Evolutionary conservation across 2,329 filamentous ascomycete genomes (phyloP), one percentile per base, ranked within the genome.

Genomic region (Pseudogymnoascus sp.): DNA sequence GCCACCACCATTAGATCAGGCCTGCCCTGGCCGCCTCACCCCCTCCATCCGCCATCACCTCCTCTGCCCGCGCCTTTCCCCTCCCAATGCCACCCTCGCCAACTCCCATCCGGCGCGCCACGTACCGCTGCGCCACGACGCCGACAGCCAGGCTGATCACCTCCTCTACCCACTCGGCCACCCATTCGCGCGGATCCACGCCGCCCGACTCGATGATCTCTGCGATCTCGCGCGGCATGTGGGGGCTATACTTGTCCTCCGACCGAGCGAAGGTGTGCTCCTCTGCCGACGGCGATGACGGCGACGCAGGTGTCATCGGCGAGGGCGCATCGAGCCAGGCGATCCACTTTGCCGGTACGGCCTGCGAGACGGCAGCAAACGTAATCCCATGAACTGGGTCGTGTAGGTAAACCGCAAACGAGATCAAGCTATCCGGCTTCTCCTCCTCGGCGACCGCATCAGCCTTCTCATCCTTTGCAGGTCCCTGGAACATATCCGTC

Each of bases 81-180:
- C 81, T 82, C 22, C 83, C 84, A 43, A 85, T 76, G 4, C 81
- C 80, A 10, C 90, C 89, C 75, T 96, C 91, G 11, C 93, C 93
- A 8, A 99, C 93, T 11, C 95, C 93, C 95, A 99, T 99, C 63
- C 95, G 82, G 65, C 90, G 85, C 4, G 95, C 93, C 19, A 99
- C 95, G 73, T 99, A 99, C 67, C 93, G 83, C 81, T 99, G 95
- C 2, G 95, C 95, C 3, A 98, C 88, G 6, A 96, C 80, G 16
- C 95, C 93, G 0, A 96, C 84, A 3, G 87, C 84, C 59, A 98
- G 79, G 41, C 81, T 86, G 33, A 99, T 81, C 0, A 87, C 79
- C 78, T 98, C 93, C 78, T 98, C 93, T 56, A 99, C 84, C 95
- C 95, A 99, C 76, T 98, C 95, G 2, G 93, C 89, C 38, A 96